These are phyloP conservation scores for Fragaria iinumae DNA, from an alignment of 306 rosid species.

Conservation along the genomic window DNA sequence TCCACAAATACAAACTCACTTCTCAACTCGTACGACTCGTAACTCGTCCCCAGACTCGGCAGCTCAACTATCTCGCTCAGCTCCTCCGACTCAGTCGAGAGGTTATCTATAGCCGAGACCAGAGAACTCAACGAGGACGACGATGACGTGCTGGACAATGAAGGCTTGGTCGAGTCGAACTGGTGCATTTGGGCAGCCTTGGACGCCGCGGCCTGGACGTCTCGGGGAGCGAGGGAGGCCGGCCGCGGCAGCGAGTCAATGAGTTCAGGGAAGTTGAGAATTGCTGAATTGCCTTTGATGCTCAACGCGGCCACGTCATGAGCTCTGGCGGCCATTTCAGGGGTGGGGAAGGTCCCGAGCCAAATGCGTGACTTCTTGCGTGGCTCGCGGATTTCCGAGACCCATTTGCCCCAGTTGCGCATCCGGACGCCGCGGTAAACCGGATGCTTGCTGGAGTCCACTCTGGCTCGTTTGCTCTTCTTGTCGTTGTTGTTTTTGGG, in stretches of 20 bases:
- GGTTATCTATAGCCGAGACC: conserved; percentile 34
- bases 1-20: conserved; percentile 66
- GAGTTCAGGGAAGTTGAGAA: conserved; percentile 84
- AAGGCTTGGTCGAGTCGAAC: conserved; percentile 22
- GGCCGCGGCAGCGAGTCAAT: conserved; percentile 75
- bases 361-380: conserved; percentile 95
- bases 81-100: conserved; percentile 50
- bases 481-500: neutral
- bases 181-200: conserved; percentile 83
- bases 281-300: conserved; percentile 80
- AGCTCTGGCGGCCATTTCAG: conserved; percentile 97
- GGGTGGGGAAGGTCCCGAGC: conserved; percentile 85
- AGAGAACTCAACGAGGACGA: conserved; percentile 28
- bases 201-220: conserved; percentile 82
- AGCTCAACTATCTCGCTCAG: conserved; percentile 66
- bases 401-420: conserved; percentile 99
- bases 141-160: conserved; percentile 5
- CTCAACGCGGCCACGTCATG: conserved; percentile 94
- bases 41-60: conserved; percentile 52
- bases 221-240: conserved; percentile 64
- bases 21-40: conserved; percentile 31
- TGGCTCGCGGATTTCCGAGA: conserved; percentile 95
- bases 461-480: conserved; percentile 48
- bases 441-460: conserved; percentile 51
- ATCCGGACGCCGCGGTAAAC: conserved; percentile 81